Evolutionary conservation across 2,329 filamentous ascomycete species (phyloP).

Genomic region (Rosellinia necatrix): DNA sequence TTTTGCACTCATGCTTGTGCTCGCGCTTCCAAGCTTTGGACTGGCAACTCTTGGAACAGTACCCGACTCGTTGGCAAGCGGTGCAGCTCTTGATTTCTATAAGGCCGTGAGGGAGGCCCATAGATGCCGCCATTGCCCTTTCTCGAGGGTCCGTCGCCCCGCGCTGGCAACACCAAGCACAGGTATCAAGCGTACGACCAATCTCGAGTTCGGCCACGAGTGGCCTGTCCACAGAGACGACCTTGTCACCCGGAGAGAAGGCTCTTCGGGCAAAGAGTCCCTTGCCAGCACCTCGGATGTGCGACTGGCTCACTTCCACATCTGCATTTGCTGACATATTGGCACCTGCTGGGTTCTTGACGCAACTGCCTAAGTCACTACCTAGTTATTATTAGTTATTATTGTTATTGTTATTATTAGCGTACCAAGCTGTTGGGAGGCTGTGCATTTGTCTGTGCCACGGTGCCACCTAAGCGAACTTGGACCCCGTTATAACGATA

Average conservation of each 20-base stretch:
- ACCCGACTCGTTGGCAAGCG: constrained; percentile 32
- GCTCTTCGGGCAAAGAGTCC: constrained; percentile 35
- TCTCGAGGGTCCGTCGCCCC: constrained; percentile 29
- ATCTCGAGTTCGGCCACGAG: constrained; percentile 34
- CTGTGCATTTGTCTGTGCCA: too few species aligned
- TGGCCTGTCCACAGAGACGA: constrained; percentile 33
- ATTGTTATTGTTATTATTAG: too few species aligned
- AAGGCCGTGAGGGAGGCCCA: constrained; percentile 36
- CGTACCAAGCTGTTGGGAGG: background rate
- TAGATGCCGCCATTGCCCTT: constrained; percentile 25
- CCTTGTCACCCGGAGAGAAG: constrained; percentile 34
- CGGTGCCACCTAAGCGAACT: too few species aligned
- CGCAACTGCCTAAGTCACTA: background rate
- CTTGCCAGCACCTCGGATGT: constrained; percentile 32
- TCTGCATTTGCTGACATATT: constrained; percentile 24
- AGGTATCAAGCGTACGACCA: constrained; percentile 35
- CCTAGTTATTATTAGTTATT: too few species aligned
- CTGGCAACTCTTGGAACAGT: constrained; percentile 39
- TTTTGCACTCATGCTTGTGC: constrained; percentile 39
- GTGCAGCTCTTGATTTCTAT: constrained; percentile 35
- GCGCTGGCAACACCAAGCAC: constrained; percentile 39
- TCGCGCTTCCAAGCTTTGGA: constrained; percentile 38
- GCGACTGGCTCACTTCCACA: constrained; percentile 33
- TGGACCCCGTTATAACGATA: too few species aligned
- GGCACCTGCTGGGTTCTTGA: background rate